Evolutionary conservation across 2,329 filamentous ascomycete species (phyloP).

Genomic region (Botrytis hyacinthi): DNA sequence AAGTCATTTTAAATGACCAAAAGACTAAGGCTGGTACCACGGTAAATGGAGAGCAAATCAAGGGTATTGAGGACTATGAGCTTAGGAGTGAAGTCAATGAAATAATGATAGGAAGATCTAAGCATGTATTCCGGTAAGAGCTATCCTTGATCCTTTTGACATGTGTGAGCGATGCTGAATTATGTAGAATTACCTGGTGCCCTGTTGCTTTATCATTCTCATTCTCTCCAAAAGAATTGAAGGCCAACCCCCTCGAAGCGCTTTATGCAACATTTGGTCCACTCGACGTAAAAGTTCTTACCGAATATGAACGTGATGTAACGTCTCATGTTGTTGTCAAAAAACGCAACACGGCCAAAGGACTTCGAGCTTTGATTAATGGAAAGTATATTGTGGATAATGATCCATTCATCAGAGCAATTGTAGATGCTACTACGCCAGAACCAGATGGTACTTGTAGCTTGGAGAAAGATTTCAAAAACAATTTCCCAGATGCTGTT

Average conservation of each 20-base stretch:
- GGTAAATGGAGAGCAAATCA: conserved; percentile 70
- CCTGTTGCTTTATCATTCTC: conserved; percentile 81
- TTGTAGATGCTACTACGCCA: conserved; percentile 53
- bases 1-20: conserved; percentile 72
- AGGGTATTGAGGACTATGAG: conserved; percentile 53
- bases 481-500: conserved; percentile 72
- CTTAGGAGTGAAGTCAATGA: conserved; percentile 59
- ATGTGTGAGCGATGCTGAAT: not conserved
- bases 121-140: conserved; percentile 57
- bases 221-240: conserved; percentile 68
- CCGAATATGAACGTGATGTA: conserved; percentile 64
- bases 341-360: conserved; percentile 86
- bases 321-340: conserved; percentile 88
- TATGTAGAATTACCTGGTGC: conserved; percentile 68
- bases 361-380: conserved; percentile 81
- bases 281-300: conserved; percentile 82
- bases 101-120: conserved; percentile 70
- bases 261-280: conserved; percentile 69
- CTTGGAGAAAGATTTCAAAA: conserved; percentile 77
- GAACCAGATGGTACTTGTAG: conserved; percentile 40
- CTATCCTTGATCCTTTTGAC: conserved; percentile 16
- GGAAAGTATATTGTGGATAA: conserved; percentile 70
- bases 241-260: conserved; percentile 59
- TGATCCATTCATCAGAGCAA: conserved; percentile 67
- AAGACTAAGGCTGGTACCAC: conserved; percentile 81